phyloP scores from a whole-genome alignment of 305 asterid genomes.

The Solanum hybrid region DNA sequence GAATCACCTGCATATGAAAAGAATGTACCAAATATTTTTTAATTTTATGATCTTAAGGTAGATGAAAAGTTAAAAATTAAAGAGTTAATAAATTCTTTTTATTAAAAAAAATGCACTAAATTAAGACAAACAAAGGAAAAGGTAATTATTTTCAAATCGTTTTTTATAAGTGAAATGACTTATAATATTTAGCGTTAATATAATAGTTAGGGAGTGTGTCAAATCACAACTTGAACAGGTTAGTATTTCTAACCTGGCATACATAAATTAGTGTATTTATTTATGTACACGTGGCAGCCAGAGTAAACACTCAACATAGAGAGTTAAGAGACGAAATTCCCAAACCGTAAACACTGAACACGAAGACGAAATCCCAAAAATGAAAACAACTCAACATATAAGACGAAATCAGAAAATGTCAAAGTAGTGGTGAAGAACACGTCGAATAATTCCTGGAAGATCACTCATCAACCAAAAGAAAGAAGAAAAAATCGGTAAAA shows the following conservation, averaged over 20 bases:
- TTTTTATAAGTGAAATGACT: neutral
- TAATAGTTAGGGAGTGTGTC: neutral
- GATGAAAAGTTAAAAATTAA: too few relatives aligned
- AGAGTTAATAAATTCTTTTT: too few relatives aligned
- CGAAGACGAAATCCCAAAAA: neutral
- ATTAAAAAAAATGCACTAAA: neutral
- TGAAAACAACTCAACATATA: neutral
- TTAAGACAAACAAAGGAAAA: neutral
- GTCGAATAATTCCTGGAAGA: neutral
- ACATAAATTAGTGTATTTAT: neutral
- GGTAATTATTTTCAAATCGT: too few relatives aligned
- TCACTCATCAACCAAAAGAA: neutral
- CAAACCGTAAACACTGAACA: neutral
- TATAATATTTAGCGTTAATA: neutral
- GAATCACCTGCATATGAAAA: neutral
- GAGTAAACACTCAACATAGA: neutral
- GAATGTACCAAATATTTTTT: too few relatives aligned
- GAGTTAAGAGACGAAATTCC: neutral
- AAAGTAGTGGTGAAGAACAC: neutral
- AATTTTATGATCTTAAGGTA: too few relatives aligned
- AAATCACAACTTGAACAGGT: neutral
- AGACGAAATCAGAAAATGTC: neutral
- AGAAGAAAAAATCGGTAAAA: neutral
- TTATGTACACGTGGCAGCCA: neutral
- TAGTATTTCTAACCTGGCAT: neutral